These are phyloP conservation scores for Russula abietina DNA, from an alignment of 768 basidiomycete genomes.

Conservation along the genomic window DNA sequence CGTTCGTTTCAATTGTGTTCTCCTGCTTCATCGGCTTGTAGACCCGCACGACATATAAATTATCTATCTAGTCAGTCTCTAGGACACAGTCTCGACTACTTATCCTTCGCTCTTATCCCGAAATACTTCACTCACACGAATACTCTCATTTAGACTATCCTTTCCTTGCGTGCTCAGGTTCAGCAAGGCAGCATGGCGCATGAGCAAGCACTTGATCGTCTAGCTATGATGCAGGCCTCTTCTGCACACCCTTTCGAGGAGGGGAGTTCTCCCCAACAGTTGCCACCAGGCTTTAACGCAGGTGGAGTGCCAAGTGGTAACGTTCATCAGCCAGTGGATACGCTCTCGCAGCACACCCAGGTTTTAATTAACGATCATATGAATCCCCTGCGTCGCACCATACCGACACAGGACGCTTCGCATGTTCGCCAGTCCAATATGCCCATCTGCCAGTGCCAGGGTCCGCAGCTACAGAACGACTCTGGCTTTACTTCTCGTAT, in stretches of 20 bases:
- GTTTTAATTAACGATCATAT: neutral
- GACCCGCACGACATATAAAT: constrained; percentile 1
- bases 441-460: constrained; percentile 1
- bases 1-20: neutral
- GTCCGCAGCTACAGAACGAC: constrained; percentile 4
- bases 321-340: constrained; percentile 4
- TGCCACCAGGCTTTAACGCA: neutral
- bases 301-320: neutral
- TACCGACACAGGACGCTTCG: constrained; percentile 7
- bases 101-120: neutral
- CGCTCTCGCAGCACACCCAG: constrained; percentile 2
- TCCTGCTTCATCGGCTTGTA: constrained; percentile 4
- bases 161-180: neutral
- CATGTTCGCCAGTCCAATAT: neutral
- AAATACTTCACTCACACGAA: neutral
- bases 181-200: neutral
- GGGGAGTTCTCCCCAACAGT: neutral
- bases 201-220: constrained; percentile 1
- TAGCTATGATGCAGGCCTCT: neutral
- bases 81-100: neutral
- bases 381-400: neutral
- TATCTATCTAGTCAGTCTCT: neutral
- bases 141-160: neutral
- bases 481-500: neutral
- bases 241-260: neutral